phyloP scores from a whole-genome alignment of 345 rosid species.

The Euphorbia tirucalli region DNA sequence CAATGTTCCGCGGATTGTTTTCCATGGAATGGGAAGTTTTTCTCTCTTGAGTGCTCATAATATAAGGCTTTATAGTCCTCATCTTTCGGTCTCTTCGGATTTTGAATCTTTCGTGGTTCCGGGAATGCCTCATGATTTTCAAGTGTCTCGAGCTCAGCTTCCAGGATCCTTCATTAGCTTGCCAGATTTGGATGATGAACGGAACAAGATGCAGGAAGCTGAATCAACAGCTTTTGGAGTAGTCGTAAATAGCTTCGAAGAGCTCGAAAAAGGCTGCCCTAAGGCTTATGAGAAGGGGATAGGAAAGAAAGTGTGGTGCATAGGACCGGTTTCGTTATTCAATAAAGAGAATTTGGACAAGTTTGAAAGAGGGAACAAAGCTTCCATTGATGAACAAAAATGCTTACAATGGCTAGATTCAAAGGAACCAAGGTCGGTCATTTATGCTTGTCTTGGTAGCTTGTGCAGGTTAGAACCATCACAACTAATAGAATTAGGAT shows the following conservation, averaged over 20 bases:
- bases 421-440: conserved; percentile 51
- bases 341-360: conserved; percentile 40
- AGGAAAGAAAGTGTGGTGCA: conserved; percentile 60
- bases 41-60: conserved; percentile 56
- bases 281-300: conserved; percentile 44
- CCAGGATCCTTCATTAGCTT: conserved; percentile 52
- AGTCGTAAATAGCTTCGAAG: conserved; percentile 59
- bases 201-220: conserved; percentile 62
- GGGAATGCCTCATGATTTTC: conserved; percentile 41
- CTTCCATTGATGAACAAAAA: conserved; percentile 40
- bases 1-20: conserved; percentile 67
- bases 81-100: conserved; percentile 42
- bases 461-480: conserved; percentile 59
- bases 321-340: conserved; percentile 76
- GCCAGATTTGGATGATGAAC: conserved; percentile 50
- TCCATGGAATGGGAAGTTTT: conserved; percentile 75
- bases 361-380: conserved; percentile 65
- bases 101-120: conserved; percentile 57
- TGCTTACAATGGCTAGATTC: conserved; percentile 58
- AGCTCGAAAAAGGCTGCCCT: conserved; percentile 51
- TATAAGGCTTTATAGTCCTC: conserved; percentile 37
- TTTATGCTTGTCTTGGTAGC: conserved; percentile 77
- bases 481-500: conserved; percentile 63
- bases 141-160: conserved; percentile 52
- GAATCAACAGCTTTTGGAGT: conserved; percentile 61